phyloP scores from a whole-genome alignment of 2,329 filamentous ascomycete genomes.

The Fusarium illudens region DNA sequence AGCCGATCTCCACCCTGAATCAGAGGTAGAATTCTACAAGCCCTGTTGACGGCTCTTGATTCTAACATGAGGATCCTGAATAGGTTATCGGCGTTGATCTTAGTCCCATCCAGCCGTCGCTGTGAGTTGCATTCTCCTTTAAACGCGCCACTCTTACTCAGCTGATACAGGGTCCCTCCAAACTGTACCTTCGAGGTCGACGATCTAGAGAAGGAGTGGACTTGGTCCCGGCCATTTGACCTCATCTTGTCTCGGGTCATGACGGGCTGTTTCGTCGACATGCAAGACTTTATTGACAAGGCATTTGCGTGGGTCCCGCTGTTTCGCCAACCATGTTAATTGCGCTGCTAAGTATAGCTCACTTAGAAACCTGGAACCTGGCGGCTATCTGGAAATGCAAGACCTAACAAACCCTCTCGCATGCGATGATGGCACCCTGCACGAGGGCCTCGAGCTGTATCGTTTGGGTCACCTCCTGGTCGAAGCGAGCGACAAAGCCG shows the following conservation, averaged over 20 bases:
- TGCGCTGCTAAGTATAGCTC: rapidly evolving
- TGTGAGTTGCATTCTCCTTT: not conserved
- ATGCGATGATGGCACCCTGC: conserved; percentile 9
- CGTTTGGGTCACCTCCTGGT: not conserved
- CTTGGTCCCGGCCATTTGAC: not conserved
- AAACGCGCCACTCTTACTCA: not conserved
- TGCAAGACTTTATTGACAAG: not conserved
- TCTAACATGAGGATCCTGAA: not conserved
- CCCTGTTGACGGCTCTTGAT: not conserved
- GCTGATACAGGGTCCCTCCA: not conserved
- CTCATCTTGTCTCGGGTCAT: not conserved
- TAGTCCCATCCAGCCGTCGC: not conserved
- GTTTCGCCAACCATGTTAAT: rapidly evolving
- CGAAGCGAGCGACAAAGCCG: conserved; percentile 9
- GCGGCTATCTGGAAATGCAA: conserved; percentile 15
- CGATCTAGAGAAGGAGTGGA: not conserved
- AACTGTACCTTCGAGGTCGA: not conserved
- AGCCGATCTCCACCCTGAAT: not conserved
- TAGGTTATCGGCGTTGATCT: not conserved
- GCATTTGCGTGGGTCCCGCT: not conserved
- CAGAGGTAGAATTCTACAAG: not conserved
- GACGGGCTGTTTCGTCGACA: not conserved
- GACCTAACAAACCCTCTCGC: conserved; percentile 9
- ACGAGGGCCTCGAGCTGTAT: not conserved
- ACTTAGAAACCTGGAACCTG: conserved; percentile 14